Evolutionary conservation across 148 eudicot species (phyloP).

Genomic region (Linanthus parryae): DNA sequence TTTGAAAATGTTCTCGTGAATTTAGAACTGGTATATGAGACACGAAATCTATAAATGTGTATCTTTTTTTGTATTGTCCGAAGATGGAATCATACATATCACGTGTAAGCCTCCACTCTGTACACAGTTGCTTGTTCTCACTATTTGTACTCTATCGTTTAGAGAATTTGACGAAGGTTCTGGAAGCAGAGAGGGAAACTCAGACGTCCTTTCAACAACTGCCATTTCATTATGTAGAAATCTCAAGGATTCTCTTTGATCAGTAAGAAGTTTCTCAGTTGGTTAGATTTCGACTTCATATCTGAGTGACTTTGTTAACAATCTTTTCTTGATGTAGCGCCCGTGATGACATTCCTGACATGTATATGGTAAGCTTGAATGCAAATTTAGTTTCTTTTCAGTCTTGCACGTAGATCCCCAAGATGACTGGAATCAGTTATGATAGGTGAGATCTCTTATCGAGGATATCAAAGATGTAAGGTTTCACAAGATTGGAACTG

Average conservation of each 20-base stretch:
- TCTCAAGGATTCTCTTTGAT: conserved; percentile 92
- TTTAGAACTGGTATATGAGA: too few species aligned
- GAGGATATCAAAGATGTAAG: conserved; percentile 97
- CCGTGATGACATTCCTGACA: conserved; percentile 78
- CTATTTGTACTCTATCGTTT: too few species aligned
- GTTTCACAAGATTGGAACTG: conserved; percentile 90
- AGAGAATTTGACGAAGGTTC: conserved; percentile 73
- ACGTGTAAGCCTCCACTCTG: too few species aligned
- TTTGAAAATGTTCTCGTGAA: too few species aligned
- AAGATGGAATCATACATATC: too few species aligned
- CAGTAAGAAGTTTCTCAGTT: conserved; percentile 46
- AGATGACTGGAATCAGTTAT: too few species aligned
- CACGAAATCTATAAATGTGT: too few species aligned
- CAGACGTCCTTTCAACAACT: conserved; percentile 80
- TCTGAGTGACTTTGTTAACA: conserved; percentile 5
- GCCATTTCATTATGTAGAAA: conserved; percentile 93
- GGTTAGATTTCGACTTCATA: conserved; percentile 1
- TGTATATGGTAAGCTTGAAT: conserved; percentile 64
- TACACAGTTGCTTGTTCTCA: too few species aligned
- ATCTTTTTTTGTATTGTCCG: too few species aligned
- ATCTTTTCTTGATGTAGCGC: conserved; percentile 48
- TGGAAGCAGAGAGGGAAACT: conserved; percentile 89
- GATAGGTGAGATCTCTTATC: conserved; percentile 84
- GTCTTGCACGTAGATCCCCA: conserved; percentile 1
- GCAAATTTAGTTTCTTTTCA: conserved; percentile 4